phyloP scores from a whole-genome alignment of 2,329 filamentous ascomycete genomes.

The Fusarium torulosum region DNA sequence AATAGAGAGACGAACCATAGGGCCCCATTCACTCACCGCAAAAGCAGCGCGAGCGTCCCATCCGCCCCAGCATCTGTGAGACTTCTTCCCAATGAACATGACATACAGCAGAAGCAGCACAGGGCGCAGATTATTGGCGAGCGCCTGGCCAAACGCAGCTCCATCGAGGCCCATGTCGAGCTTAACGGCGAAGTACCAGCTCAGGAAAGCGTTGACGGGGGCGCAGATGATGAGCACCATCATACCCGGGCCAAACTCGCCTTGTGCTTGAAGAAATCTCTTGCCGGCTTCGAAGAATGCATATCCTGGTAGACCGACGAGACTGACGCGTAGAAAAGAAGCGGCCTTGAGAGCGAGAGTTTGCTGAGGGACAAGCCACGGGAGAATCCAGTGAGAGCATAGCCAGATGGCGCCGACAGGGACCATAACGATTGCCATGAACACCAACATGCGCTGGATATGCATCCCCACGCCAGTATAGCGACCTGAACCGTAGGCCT shows the following conservation, averaged over 20 bases:
- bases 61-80: constrained; percentile 54
- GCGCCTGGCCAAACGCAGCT: constrained; percentile 63
- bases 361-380: constrained; percentile 60
- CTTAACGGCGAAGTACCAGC: constrained; percentile 62
- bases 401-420: constrained; percentile 65
- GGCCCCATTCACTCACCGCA: constrained; percentile 57
- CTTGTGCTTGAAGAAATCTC: constrained; percentile 67
- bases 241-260: constrained; percentile 65
- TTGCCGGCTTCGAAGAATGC: constrained; percentile 67
- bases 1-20: constrained; percentile 55
- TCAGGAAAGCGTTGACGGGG: constrained; percentile 62
- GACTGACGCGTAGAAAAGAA: constrained; percentile 61
- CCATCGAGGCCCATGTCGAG: constrained; percentile 63
- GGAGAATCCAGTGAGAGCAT: constrained; percentile 61
- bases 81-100: constrained; percentile 55
- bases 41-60: constrained; percentile 54
- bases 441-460: constrained; percentile 65
- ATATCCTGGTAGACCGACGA: constrained; percentile 66
- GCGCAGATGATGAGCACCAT: constrained; percentile 61
- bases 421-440: constrained; percentile 62
- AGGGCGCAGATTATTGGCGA: constrained; percentile 63
- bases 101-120: constrained; percentile 62
- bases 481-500: constrained; percentile 55
- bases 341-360: constrained; percentile 62
- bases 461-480: constrained; percentile 64